Percentiles rank a stretch among this genome's conserved stretches.
These are phyloP conservation scores for fission yeast (Schizosaccharomyces pombe) DNA, from an alignment of 805 yeast genomes.

Conservation along the genomic window DNA sequence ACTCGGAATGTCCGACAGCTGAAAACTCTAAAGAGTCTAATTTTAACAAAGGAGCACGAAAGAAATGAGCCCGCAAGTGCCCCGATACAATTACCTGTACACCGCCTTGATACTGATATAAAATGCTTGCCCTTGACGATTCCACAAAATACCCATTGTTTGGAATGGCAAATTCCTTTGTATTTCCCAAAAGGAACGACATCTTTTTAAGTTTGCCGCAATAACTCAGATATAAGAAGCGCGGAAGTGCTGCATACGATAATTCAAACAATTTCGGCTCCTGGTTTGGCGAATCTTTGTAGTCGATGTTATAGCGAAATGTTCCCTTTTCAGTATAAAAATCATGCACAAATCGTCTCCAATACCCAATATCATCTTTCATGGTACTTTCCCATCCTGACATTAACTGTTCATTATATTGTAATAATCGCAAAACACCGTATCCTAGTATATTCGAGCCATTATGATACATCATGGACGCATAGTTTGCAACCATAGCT, in stretches of 20 bases:
- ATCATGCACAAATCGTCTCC: not conserved
- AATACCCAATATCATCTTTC: not conserved
- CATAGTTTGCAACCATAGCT: not conserved
- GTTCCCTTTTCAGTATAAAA: not conserved
- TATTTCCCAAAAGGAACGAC: not conserved
- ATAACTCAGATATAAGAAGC: not conserved
- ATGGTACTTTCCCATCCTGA: not conserved
- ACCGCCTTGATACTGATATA: not conserved
- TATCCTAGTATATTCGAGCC: not conserved
- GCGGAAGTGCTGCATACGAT: not conserved
- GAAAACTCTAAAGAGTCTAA: not conserved
- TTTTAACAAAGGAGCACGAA: not conserved
- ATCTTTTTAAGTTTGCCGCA: not conserved
- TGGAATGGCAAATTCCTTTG: not conserved
- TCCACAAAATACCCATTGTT: not conserved
- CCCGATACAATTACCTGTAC: not conserved
- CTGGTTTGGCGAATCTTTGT: not conserved
- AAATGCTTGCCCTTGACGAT: not conserved
- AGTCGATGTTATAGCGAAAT: not conserved
- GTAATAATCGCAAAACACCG: not conserved
- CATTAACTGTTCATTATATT: not conserved
- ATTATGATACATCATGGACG: not conserved
- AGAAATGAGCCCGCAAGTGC: not conserved
- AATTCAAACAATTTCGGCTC: not conserved
- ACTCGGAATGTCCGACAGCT: not conserved